Conservation (phyloP, 148 eudicot species). For the Camellia granthamiana region DNA sequence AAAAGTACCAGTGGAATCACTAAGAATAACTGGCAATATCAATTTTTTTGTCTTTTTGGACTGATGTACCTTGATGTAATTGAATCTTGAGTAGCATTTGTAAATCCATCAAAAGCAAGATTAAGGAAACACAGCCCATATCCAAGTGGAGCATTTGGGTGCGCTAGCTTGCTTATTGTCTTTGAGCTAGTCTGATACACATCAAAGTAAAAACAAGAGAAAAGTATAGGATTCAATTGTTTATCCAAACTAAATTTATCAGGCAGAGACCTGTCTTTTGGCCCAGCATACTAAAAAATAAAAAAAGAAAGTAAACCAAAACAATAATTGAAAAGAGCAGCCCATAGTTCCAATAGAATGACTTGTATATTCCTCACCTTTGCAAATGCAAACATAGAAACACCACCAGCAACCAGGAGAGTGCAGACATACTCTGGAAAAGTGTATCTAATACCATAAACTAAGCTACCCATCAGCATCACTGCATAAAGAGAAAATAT, state of each 20-base stretch:
- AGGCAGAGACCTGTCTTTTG: background rate
- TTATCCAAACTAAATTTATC: background rate
- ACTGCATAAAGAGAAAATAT: conserved; percentile 41
- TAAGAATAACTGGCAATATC: too few species aligned
- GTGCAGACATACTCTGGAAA: conserved; percentile 75
- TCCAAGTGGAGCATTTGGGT: conserved; percentile 95
- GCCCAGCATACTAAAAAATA: conserved; percentile 5
- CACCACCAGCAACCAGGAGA: conserved; percentile 95
- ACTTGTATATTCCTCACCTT: conserved; percentile 45
- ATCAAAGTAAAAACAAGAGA: background rate
- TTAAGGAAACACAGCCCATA: conserved; percentile 91
- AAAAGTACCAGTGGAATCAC: background rate
- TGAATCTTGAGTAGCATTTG: conserved; percentile 99
- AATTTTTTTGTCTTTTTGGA: too few species aligned
- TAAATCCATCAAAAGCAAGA: conserved; percentile 97
- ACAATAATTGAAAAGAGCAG: background rate
- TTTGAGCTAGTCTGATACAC: conserved; percentile 79
- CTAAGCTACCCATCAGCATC: conserved; percentile 87
- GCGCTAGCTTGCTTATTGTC: conserved; percentile 89
- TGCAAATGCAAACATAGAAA: conserved; percentile 74
- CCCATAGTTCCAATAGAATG: background rate
- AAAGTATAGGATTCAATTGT: background rate
- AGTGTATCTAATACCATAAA: conserved; percentile 72
- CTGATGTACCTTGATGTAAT: conserved; percentile 62
- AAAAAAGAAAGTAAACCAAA: background rate